Evolutionary conservation across 257 asterid genomes (phyloP).

Genomic region (Jacaranda mimosifolia): DNA sequence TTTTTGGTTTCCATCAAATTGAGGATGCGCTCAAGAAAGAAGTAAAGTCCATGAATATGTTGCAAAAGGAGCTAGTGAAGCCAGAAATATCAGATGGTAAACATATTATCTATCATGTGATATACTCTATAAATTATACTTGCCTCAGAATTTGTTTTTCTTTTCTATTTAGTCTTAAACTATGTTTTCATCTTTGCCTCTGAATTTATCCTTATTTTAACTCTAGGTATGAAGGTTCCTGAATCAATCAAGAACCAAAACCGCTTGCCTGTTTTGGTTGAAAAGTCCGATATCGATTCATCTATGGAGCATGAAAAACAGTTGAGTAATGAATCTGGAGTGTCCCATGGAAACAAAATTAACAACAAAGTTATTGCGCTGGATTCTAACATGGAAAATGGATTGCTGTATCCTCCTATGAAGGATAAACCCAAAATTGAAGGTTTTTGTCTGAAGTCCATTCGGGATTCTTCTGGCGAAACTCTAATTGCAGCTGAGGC

Average conservation of each 20-base stretch:
- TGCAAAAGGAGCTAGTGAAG: slow-evolving; percentile 71
- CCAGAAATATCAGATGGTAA: slow-evolving; percentile 60
- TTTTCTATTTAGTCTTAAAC: slow-evolving; percentile 4
- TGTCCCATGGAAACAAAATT: background rate
- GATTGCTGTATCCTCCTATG: no score
- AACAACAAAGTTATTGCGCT: slow-evolving; percentile 33
- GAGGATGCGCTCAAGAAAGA: slow-evolving; percentile 65
- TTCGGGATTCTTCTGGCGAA: no score
- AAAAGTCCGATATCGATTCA: slow-evolving; percentile 36
- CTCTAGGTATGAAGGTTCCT: slow-evolving; percentile 45
- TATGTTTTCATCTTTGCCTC: slow-evolving; percentile 24
- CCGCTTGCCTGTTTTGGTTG: slow-evolving; percentile 41
- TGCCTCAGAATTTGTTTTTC: background rate
- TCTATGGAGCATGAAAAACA: no score
- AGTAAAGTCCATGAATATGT: slow-evolving; percentile 75
- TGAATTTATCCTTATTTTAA: slow-evolving; percentile 29
- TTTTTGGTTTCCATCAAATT: slow-evolving; percentile 78
- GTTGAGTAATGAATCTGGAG: no score
- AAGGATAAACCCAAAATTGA: no score
- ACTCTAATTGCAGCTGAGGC: no score
- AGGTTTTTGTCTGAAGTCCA: no score
- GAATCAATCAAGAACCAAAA: slow-evolving; percentile 41
- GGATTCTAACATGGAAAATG: slow-evolving; percentile 9
- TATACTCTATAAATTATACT: background rate
- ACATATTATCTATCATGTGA: slow-evolving; percentile 11